A percentile compares a stretch with the other conserved stretches of the same genome.
Evolutionary conservation across 495 filamentous ascomycete genomes (phyloP).

Genomic region (Tuber calosporum): DNA sequence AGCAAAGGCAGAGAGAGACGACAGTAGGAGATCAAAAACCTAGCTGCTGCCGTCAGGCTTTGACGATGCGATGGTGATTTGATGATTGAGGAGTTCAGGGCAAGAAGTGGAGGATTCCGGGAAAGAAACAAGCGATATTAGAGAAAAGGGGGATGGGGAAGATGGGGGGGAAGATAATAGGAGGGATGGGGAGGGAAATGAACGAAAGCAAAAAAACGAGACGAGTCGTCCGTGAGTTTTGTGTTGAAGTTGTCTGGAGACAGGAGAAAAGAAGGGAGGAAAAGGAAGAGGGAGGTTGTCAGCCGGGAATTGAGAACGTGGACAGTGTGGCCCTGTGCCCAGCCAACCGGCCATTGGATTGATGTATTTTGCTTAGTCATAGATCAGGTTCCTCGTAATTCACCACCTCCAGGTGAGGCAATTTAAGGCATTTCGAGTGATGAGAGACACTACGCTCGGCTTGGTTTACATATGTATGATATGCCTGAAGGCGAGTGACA

Average conservation of each 20-base stretch:
- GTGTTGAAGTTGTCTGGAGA: constrained; percentile 6
- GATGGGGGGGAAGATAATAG: constrained; percentile 22
- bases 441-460: not conserved
- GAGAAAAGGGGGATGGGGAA: constrained; percentile 13
- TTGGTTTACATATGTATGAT: not conserved
- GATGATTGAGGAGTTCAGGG: constrained; percentile 14
- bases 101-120: constrained; percentile 13
- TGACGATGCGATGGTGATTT: constrained; percentile 14
- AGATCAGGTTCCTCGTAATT: constrained; percentile 20
- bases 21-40: constrained; percentile 40
- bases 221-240: not conserved
- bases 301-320: constrained; percentile 31
- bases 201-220: not conserved
- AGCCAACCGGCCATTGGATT: constrained; percentile 24
- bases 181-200: constrained; percentile 24
- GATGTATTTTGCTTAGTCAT: constrained; percentile 22
- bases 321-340: constrained; percentile 30
- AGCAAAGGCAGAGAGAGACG: constrained; percentile 37
- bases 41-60: constrained; percentile 34
- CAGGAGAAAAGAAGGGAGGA: constrained; percentile 9
- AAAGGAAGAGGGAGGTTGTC: constrained; percentile 17
- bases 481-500: not conserved
- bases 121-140: constrained; percentile 13
- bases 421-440: not conserved
- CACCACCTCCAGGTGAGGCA: not conserved